Evolutionary conservation across 768 basidiomycete species (phyloP).

Genomic region (Pluteus cervinus): DNA sequence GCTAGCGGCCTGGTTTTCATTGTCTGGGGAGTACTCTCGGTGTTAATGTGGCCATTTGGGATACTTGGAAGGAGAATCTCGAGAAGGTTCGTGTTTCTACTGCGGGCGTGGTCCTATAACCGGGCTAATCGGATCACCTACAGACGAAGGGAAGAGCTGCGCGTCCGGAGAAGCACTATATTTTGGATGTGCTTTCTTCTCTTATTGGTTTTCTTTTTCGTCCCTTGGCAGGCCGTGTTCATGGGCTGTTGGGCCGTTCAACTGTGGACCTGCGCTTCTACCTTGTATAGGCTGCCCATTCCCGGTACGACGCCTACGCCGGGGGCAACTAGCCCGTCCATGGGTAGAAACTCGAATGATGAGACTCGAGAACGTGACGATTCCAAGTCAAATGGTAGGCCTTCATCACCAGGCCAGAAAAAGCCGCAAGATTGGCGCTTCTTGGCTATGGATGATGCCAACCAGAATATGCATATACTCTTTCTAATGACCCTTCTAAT

Average conservation of each 20-base stretch:
- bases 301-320: constrained; percentile 8
- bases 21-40: constrained; percentile 48
- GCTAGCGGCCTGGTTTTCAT: constrained; percentile 60
- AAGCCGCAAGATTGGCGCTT: constrained; percentile 7
- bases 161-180: constrained; percentile 41
- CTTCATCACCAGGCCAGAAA: too few species aligned
- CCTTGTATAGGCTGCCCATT: constrained; percentile 15
- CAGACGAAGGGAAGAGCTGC: constrained; percentile 27
- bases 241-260: constrained; percentile 81
- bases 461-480: constrained; percentile 57
- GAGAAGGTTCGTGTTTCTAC: constrained; percentile 26
- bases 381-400: too few species aligned
- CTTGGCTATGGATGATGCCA: constrained; percentile 25
- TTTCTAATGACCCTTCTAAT: constrained; percentile 78
- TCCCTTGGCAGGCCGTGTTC: constrained; percentile 94
- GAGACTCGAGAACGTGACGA: not conserved
- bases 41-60: constrained; percentile 42
- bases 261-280: constrained; percentile 53
- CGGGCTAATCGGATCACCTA: constrained; percentile 3
- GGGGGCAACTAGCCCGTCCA: constrained; percentile 5
- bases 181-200: constrained; percentile 58
- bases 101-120: not conserved
- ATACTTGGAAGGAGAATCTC: constrained; percentile 22
- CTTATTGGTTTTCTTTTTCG: constrained; percentile 59
- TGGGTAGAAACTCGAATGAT: constrained; percentile 3